Percentiles rank a stretch among this genome's conserved stretches.
These are phyloP conservation scores for Karstenula rhodostoma DNA, from an alignment of 2,329 filamentous ascomycete genomes.

Conservation along the genomic window DNA sequence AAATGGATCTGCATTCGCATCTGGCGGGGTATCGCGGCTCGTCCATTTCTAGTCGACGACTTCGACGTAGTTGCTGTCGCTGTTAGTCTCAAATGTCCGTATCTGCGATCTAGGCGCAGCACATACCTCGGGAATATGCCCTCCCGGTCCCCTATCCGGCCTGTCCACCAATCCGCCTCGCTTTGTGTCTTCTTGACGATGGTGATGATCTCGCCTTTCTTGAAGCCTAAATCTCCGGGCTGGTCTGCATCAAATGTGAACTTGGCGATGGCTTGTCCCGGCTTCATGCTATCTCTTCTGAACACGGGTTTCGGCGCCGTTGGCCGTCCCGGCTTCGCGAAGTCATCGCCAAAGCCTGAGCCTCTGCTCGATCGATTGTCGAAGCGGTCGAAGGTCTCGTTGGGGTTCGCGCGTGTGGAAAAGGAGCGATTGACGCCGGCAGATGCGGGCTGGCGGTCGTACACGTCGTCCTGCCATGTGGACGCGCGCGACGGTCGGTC, in stretches of 20 bases:
- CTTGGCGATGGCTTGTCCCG: constrained; percentile 86
- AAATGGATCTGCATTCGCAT: neutral
- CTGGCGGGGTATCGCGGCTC: neutral
- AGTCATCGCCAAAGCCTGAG: constrained; percentile 57
- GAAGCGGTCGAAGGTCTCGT: constrained; percentile 60
- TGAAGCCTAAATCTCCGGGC: constrained; percentile 90
- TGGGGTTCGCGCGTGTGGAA: constrained; percentile 58
- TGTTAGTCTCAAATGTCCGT: neutral
- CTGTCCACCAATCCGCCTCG: constrained; percentile 97
- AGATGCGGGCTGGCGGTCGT: constrained; percentile 64
- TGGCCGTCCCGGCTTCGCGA: constrained; percentile 75
- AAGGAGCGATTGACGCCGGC: constrained; percentile 57
- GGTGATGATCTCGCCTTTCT: constrained; percentile 96
- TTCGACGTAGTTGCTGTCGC: constrained; percentile 3
- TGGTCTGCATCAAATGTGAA: constrained; percentile 96
- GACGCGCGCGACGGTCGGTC: constrained; percentile 68
- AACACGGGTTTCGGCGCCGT: constrained; percentile 91
- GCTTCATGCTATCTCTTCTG: constrained; percentile 56
- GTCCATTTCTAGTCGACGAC: constrained; percentile 10
- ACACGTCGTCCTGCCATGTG: constrained; percentile 80
- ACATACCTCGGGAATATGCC: constrained; percentile 89
- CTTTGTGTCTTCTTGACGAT: constrained; percentile 94
- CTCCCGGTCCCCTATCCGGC: constrained; percentile 81
- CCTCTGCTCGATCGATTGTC: constrained; percentile 48
- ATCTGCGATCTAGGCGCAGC: no score